A percentile compares a stretch with the other conserved stretches of the same genome.
Conservation (phyloP, 768 basidiomycete species). For the Crassisporium funariophilum region DNA sequence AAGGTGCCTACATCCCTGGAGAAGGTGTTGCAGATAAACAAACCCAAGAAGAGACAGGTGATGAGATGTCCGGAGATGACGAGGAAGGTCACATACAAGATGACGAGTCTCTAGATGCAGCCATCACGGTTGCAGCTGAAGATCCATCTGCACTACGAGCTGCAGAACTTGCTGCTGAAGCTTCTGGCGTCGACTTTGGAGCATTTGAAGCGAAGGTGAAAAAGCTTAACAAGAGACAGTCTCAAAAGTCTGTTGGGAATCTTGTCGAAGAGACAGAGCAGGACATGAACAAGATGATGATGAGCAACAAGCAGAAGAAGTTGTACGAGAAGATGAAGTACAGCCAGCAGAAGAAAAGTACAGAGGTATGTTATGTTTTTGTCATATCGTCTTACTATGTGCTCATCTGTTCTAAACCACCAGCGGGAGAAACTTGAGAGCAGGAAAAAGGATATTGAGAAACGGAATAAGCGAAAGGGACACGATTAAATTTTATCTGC, state of each 20-base stretch:
- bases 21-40: constrained; percentile 34
- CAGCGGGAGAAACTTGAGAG: constrained; percentile 65
- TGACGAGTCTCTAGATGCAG: constrained; percentile 12
- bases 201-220: constrained; percentile 77
- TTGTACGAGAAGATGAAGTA: constrained; percentile 94
- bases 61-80: constrained; percentile 10
- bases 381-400: not conserved
- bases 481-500: constrained; percentile 25
- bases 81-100: constrained; percentile 17
- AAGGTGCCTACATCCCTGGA: constrained; percentile 74
- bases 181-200: constrained; percentile 77
- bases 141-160: constrained; percentile 76
- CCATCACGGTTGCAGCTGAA: constrained; percentile 19
- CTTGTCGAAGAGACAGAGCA: constrained; percentile 54
- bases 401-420: constrained; percentile 2
- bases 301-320: constrained; percentile 94
- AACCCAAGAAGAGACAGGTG: constrained; percentile 22
- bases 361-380: constrained; percentile 63
- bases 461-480: constrained; percentile 51
- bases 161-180: constrained; percentile 92
- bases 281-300: constrained; percentile 97
- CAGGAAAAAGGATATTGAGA: constrained; percentile 51
- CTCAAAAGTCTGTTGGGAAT: constrained; percentile 27
- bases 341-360: constrained; percentile 71
- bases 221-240: constrained; percentile 51